A percentile compares a stretch with the other conserved stretches of the same genome.
Conservation (phyloP, 2,329 filamentous ascomycete genomes). For the Microsporum ferrugineum region DNA sequence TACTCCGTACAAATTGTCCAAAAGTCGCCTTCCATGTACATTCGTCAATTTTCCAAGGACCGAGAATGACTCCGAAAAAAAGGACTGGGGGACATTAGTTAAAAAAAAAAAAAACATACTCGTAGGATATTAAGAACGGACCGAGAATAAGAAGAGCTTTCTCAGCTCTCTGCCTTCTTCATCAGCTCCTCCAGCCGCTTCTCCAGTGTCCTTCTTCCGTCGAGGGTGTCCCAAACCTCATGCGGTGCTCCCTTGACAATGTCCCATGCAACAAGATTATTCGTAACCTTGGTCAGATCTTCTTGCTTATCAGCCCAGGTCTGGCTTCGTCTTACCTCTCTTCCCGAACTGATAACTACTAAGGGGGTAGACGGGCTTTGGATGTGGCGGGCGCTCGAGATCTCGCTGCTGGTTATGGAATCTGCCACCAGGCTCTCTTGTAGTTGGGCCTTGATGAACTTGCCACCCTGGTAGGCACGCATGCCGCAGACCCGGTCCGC, state of each 20-base stretch:
- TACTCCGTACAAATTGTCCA: not conserved
- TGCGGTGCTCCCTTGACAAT: constrained; percentile 75
- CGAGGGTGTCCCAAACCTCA: constrained; percentile 66
- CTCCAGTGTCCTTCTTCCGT: constrained; percentile 66
- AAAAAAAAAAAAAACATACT: not conserved
- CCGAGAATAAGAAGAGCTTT: not conserved
- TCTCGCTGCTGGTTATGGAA: constrained; percentile 73
- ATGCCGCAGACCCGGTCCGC: constrained; percentile 78
- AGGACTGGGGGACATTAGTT: not conserved
- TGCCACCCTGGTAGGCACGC: constrained; percentile 65
- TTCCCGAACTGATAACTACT: constrained; percentile 70
- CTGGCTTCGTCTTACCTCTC: constrained; percentile 52
- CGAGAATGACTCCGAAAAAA: not conserved
- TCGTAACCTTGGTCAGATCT: constrained; percentile 68
- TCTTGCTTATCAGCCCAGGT: constrained; percentile 77
- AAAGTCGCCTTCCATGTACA: not conserved
- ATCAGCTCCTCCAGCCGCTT: constrained; percentile 64
- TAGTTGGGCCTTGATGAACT: constrained; percentile 77
- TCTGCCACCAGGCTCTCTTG: constrained; percentile 85
- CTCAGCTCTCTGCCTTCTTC: constrained; percentile 1
- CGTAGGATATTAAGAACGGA: not conserved
- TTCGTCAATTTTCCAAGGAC: not conserved
- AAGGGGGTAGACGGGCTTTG: constrained; percentile 65
- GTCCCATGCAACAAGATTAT: constrained; percentile 72
- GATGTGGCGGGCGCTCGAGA: constrained; percentile 65